These are phyloP conservation scores for Plasmodium inui DNA, from an alignment of 169 alveolate genomes.

Conservation along the genomic window DNA sequence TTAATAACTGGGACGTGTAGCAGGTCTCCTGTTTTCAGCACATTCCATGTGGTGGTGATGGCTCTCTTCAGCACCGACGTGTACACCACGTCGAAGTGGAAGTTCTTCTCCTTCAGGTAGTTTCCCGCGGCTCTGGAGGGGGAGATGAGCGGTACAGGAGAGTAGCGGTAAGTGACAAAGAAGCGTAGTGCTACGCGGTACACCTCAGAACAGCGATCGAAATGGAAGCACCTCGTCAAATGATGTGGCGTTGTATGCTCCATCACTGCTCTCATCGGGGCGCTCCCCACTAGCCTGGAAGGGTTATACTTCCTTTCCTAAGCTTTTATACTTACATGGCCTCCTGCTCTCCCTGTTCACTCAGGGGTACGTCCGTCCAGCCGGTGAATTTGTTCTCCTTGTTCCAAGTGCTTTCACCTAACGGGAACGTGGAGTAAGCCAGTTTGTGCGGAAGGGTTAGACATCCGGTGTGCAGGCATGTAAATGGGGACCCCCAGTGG, in stretches of 20 bases:
- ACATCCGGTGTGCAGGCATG: background rate
- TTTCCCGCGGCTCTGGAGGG: slow-evolving; percentile 92
- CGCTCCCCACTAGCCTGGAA: background rate
- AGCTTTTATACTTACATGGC: slow-evolving; percentile 85
- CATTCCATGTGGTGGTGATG: slow-evolving; percentile 92
- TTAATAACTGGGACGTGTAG: slow-evolving; percentile 92
- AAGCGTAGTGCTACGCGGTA: background rate
- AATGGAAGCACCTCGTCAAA: background rate
- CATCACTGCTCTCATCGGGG: background rate
- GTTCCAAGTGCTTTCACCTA: slow-evolving; percentile 97
- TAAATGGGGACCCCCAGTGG: background rate
- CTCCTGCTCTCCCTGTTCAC: slow-evolving; percentile 94
- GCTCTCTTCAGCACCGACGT: slow-evolving; percentile 98
- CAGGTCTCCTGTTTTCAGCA: slow-evolving; percentile 91
- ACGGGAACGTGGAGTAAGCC: background rate
- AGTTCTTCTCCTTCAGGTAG: slow-evolving; percentile 89
- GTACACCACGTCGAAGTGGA: slow-evolving; percentile 93
- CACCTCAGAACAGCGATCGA: background rate
- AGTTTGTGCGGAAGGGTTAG: background rate
- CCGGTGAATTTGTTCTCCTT: slow-evolving; percentile 97
- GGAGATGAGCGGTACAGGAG: background rate
- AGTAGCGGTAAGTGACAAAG: too few species aligned
- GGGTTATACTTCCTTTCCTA: background rate
- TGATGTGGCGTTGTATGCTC: background rate
- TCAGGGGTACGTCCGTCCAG: slow-evolving; percentile 97